Base-by-base conservation (phyloP, 352 stramenopile species). In the Globisporangium carolinianum region DNA sequence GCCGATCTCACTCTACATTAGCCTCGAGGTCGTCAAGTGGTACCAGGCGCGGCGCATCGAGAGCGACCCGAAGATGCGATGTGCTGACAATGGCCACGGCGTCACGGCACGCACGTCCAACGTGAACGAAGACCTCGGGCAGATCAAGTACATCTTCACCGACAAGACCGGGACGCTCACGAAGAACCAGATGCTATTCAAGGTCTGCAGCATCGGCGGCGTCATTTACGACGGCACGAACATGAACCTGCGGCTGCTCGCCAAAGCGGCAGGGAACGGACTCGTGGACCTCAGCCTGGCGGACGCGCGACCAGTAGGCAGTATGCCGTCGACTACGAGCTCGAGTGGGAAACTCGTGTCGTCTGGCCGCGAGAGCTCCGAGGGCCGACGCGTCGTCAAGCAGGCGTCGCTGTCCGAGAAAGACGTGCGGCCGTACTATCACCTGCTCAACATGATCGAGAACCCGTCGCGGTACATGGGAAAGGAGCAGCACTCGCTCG, bases 81-180 rank as follows among this genome's bases (percentile, higher is more conserved):
- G 72, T 18, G 36, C 64, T 0, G 63, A 76, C 36, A 86, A 74
- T 0, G 83, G 74, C 0, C 68, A 72, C 8, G 75, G 78, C 0
- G 88, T 96, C 0, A 88, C 86, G n/a, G 94, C 87, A 5, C 85
- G 95, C 0, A 97, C 87, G 0, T 97, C 90, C 14, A 96, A 97
- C 53, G 87, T 98, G 50, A 97, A 97, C 45, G 94, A 97, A 75
- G 91, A 98, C 54, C 71, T 98, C 2, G 97, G 97, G 0, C 91
- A 98, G 76, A 97, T 99, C 63, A 93, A 98, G 61, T 98, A 99
- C 71, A 94, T 99, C 11, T 99, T 99, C 71, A 98, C 83, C 15
- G 97, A 99, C 68, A 99, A 99, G 69, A 99, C 97, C 1, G 97
- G 97, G 7, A 99, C 97, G 4, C 71, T 99, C 15, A 99, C 97